Conservation (phyloP, 2,329 filamentous ascomycete genomes). For the Aspergillaceae sp. region DNA sequence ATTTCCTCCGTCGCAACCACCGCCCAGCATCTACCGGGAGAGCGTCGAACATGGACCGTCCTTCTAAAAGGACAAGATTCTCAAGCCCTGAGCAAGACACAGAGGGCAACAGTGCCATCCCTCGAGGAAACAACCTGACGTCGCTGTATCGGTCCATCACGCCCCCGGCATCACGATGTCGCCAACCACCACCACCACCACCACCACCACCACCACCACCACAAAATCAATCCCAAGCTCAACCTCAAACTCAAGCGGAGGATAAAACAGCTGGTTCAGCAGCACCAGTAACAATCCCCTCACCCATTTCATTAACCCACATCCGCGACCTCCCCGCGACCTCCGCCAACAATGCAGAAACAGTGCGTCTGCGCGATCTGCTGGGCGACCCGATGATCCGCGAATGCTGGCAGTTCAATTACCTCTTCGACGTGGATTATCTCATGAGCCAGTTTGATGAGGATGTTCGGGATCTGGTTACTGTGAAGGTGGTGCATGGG, state of each 20-base stretch:
- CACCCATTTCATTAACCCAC: conserved; percentile 63
- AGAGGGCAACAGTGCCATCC: neutral
- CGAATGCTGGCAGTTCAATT: conserved; percentile 52
- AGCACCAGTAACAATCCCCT: conserved; percentile 26
- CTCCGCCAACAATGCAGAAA: conserved; percentile 52
- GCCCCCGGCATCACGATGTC: conserved; percentile 15
- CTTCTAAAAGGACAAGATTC: conserved; percentile 9
- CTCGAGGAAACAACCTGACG: conserved; percentile 6
- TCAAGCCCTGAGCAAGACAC: neutral
- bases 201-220: neutral
- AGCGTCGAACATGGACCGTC: conserved; percentile 3
- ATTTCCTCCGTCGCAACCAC: neutral
- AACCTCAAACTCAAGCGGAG: too few species aligned
- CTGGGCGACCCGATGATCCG: conserved; percentile 66
- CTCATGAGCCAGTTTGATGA: conserved; percentile 52
- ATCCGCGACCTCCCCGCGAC: conserved; percentile 54
- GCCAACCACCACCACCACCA: neutral
- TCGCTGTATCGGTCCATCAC: conserved; percentile 26
- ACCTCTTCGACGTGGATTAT: conserved; percentile 50
- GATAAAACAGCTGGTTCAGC: neutral
- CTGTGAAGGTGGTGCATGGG: conserved; percentile 54
- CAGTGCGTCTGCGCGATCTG: conserved; percentile 58
- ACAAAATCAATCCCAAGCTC: neutral
- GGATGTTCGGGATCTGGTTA: conserved; percentile 45
- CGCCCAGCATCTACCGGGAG: neutral